Conservation (phyloP, 2,329 filamentous ascomycete genomes). For the Colletotrichum zoysiae region DNA sequence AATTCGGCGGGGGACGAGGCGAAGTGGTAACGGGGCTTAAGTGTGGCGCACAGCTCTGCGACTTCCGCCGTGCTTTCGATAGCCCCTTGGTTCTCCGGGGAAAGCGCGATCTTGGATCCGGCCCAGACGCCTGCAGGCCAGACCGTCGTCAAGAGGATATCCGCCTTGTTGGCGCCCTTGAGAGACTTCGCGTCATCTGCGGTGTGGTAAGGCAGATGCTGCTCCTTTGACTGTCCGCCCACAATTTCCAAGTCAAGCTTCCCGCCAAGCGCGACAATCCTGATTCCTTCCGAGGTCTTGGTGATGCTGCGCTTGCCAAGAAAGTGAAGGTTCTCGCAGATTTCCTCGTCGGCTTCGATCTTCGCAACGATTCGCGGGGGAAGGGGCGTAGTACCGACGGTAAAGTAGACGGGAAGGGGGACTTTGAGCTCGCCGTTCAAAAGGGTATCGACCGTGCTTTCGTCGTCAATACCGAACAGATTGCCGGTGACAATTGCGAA, state of each 20-base stretch:
- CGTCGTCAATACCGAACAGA: conserved; percentile 75
- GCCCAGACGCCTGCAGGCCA: conserved; percentile 84
- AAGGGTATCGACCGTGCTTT: conserved; percentile 72
- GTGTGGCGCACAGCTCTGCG: conserved; percentile 79
- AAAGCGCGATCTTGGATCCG: conserved; percentile 74
- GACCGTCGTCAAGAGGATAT: conserved; percentile 87
- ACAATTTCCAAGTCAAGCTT: conserved; percentile 71
- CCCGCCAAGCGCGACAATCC: conserved; percentile 89
- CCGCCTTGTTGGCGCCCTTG: conserved; percentile 80
- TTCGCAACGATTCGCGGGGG: conserved; percentile 78
- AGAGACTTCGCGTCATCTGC: conserved; percentile 81
- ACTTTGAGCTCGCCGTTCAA: conserved; percentile 79
- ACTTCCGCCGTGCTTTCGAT: conserved; percentile 74
- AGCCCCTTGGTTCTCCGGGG: conserved; percentile 63
- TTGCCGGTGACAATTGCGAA: conserved; percentile 89
- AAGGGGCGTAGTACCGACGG: conserved; percentile 79
- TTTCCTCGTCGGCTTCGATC: conserved; percentile 77
- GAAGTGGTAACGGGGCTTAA: conserved; percentile 96
- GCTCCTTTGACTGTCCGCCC: conserved; percentile 75
- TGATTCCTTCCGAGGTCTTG: conserved; percentile 90
- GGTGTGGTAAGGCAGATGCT: conserved; percentile 82
- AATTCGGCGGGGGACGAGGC: conserved; percentile 73
- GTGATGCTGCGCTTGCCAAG: conserved; percentile 88
- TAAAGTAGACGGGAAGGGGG: conserved; percentile 91
- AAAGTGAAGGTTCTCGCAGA: conserved; percentile 92